Evolutionary conservation across 257 asterid species (phyloP).

Genomic region (Nicotiana benthamiana): DNA sequence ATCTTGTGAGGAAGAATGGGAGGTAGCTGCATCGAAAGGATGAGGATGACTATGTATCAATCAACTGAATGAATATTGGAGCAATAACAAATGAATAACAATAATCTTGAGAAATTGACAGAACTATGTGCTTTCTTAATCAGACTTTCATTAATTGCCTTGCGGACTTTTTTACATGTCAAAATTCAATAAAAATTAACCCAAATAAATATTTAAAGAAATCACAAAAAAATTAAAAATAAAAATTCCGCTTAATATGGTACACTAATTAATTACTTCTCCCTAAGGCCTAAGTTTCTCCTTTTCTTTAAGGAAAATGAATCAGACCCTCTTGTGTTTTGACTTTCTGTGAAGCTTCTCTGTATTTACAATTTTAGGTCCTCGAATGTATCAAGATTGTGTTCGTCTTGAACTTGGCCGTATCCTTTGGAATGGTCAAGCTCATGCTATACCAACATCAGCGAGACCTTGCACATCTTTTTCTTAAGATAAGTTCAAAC

Average conservation of each 20-base stretch:
- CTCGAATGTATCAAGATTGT: not conserved
- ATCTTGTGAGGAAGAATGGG: not conserved
- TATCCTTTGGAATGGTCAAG: not conserved
- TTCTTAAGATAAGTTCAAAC: no score
- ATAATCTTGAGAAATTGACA: slow-evolving; percentile 5
- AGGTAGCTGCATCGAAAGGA: not conserved
- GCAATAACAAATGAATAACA: not conserved
- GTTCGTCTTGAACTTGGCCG: not conserved
- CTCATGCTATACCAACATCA: no score
- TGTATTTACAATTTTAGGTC: slow-evolving; percentile 17
- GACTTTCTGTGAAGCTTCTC: not conserved
- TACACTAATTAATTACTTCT: not conserved
- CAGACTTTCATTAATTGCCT: slow-evolving; percentile 17
- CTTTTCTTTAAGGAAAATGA: slow-evolving; percentile 6
- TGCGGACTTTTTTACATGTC: slow-evolving; percentile 24
- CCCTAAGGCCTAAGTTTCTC: not conserved
- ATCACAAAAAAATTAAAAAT: not conserved
- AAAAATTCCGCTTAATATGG: not conserved
- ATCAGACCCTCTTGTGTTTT: not conserved
- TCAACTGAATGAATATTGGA: not conserved
- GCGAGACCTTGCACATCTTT: no score
- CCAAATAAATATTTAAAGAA: not conserved
- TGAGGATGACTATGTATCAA: not conserved
- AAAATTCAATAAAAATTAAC: not conserved
- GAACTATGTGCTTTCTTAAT: not conserved